A percentile compares a stretch with the other conserved stretches of the same genome.
Evolutionary conservation across 495 filamentous ascomycete genomes (phyloP).

Genomic region (Parmelia sp.): DNA sequence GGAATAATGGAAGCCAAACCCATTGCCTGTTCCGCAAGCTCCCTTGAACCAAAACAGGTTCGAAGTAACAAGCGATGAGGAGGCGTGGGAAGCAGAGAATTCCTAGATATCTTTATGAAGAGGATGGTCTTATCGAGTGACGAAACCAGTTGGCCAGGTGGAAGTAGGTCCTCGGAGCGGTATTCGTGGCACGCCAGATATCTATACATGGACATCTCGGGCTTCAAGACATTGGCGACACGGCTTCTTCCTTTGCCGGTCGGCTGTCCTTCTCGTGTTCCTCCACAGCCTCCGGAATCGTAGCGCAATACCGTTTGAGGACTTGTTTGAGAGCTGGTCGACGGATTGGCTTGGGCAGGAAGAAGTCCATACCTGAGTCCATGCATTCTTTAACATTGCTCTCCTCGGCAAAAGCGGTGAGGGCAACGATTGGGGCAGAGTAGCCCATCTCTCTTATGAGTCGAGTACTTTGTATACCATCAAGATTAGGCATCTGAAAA

Average conservation of each 20-base stretch:
- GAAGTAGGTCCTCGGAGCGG: not conserved
- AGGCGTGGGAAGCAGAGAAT: not conserved
- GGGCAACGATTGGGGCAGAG: conserved; percentile 79
- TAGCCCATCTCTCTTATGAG: conserved; percentile 84
- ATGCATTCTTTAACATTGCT: conserved; percentile 81
- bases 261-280: conserved; percentile 16
- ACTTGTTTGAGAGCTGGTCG: conserved; percentile 80
- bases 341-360: conserved; percentile 74
- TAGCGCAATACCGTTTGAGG: conserved; percentile 57
- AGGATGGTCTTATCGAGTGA: not conserved
- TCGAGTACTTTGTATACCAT: conserved; percentile 81
- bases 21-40: not conserved
- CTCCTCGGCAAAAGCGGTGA: conserved; percentile 87
- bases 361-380: conserved; percentile 69
- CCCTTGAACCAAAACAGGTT: not conserved
- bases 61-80: not conserved
- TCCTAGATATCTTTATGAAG: not conserved
- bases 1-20: not conserved
- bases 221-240: conserved; percentile 22
- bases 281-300: conserved; percentile 50
- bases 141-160: not conserved
- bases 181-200: not conserved
- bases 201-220: not conserved
- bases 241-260: conserved; percentile 12
- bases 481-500: conserved; percentile 79